Conservation (phyloP, 208 protist species). For the Leishmania mexicana region DNA sequence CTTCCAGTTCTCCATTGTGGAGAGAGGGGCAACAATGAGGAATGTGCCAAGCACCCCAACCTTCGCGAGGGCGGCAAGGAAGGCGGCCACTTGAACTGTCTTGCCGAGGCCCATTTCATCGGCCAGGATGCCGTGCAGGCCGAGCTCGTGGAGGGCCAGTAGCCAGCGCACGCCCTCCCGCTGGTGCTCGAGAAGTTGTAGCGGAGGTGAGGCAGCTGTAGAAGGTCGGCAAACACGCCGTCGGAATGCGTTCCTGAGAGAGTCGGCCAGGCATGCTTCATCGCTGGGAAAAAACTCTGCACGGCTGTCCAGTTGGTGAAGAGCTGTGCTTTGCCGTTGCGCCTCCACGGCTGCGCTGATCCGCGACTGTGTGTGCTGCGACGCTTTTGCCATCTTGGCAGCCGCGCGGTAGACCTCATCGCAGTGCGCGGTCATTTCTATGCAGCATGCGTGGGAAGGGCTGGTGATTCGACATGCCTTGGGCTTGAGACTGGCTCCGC, state of each 20-base stretch:
- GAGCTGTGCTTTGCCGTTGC: neutral
- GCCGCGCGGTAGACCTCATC: neutral
- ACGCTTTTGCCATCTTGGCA: neutral
- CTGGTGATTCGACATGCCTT: neutral
- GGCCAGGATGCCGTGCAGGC: conserved; percentile 90
- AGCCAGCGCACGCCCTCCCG: conserved; percentile 93
- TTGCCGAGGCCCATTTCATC: conserved; percentile 98
- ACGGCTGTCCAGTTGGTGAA: neutral
- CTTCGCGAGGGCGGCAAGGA: conserved; percentile 85
- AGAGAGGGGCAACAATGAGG: conserved; percentile 93
- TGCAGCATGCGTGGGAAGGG: neutral
- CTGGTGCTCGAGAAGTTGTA: conserved; percentile 91
- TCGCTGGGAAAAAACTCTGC: conserved; percentile 19
- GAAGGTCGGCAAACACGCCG: too few relatives aligned
- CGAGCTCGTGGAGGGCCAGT: conserved; percentile 88
- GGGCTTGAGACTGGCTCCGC: neutral
- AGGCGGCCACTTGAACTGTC: conserved; percentile 93
- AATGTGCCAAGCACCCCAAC: conserved; percentile 63
- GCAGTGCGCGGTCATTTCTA: neutral
- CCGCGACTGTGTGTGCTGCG: neutral
- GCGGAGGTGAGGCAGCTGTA: neutral
- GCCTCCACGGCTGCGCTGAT: conserved; percentile 5
- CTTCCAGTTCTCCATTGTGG: conserved; percentile 86
- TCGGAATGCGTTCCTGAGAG: neutral
- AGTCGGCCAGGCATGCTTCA: neutral